Percentiles rank a stretch among this genome's conserved stretches.
These are phyloP conservation scores for Gomphus bonarii DNA, from an alignment of 1,284 basidiomycete genomes.

Conservation along the genomic window DNA sequence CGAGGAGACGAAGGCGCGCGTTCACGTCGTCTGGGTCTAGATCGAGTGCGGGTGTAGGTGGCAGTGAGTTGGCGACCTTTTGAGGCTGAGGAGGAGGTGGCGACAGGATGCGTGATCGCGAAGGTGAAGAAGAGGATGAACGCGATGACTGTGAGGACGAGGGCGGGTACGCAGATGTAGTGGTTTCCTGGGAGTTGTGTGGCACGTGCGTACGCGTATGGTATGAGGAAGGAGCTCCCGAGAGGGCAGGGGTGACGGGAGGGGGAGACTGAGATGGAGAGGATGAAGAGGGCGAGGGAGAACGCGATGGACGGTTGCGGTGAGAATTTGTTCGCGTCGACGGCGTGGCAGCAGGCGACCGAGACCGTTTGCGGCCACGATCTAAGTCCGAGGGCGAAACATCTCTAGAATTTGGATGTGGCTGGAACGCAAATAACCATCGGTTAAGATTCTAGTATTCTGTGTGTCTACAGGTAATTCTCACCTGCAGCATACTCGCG, in stretches of 20 bases:
- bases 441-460: not conserved
- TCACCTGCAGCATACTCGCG: not conserved
- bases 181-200: slow-evolving; percentile 10
- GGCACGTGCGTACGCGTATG: slow-evolving; percentile 6
- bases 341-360: not conserved
- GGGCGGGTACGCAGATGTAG: slow-evolving; percentile 9
- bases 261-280: slow-evolving; percentile 7
- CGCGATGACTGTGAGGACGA: slow-evolving; percentile 15
- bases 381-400: not conserved
- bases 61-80: slow-evolving; percentile 3
- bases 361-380: not conserved
- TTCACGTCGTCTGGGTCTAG: slow-evolving; percentile 73
- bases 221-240: slow-evolving; percentile 6
- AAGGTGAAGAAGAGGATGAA: slow-evolving; percentile 12
- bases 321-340: slow-evolving; percentile 5
- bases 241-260: slow-evolving; percentile 5
- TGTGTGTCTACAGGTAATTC: not conserved
- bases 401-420: not conserved
- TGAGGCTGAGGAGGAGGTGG: slow-evolving; percentile 8
- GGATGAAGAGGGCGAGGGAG: not conserved
- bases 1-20: slow-evolving; percentile 66
- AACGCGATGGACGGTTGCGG: slow-evolving; percentile 1
- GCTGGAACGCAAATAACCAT: not conserved
- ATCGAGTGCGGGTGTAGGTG: slow-evolving; percentile 19
- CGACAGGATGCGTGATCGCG: not conserved